Evolutionary conservation across 495 filamentous ascomycete genomes (phyloP).

Genomic region (Thozetella sp.): DNA sequence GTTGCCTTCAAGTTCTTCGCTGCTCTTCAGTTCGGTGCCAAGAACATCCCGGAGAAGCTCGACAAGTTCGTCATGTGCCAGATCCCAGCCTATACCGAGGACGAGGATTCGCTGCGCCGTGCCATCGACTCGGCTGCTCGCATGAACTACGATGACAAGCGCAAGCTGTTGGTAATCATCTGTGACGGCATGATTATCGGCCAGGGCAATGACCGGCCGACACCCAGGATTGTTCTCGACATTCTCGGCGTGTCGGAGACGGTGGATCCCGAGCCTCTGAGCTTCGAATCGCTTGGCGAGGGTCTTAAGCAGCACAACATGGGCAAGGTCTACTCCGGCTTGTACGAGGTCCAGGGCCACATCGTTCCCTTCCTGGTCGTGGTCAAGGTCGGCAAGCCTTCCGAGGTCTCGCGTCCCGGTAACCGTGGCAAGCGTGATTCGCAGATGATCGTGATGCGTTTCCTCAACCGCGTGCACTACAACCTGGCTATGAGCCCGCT

Average conservation of each 20-base stretch:
- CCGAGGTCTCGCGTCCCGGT: conserved; percentile 92
- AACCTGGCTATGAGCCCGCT: conserved; percentile 94
- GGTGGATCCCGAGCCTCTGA: conserved; percentile 94
- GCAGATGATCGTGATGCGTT: conserved; percentile 97
- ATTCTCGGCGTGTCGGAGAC: conserved; percentile 93
- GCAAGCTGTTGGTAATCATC: conserved; percentile 90
- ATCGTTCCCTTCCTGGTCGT: conserved; percentile 98
- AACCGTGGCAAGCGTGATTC: conserved; percentile 99
- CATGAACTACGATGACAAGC: conserved; percentile 98
- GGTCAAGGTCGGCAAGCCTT: conserved; percentile 96
- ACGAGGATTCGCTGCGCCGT: conserved; percentile 94
- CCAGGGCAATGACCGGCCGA: conserved; percentile 95
- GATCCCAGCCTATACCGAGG: conserved; percentile 97
- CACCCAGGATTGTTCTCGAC: conserved; percentile 93
- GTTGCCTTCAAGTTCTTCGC: conserved; percentile 97
- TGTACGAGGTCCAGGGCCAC: conserved; percentile 97
- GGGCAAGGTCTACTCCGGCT: conserved; percentile 96
- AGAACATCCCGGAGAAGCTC: conserved; percentile 90
- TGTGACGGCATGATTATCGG: conserved; percentile 99
- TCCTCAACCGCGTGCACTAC: conserved; percentile 97
- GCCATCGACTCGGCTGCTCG: conserved; percentile 95
- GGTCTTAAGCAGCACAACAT: conserved; percentile 98
- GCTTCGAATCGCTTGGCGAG: conserved; percentile 96
- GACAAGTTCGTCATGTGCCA: conserved; percentile 99
- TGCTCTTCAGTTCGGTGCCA: conserved; percentile 88